These are phyloP conservation scores for Leptographium procerum DNA, from an alignment of 2,329 filamentous ascomycete genomes.

Conservation along the genomic window DNA sequence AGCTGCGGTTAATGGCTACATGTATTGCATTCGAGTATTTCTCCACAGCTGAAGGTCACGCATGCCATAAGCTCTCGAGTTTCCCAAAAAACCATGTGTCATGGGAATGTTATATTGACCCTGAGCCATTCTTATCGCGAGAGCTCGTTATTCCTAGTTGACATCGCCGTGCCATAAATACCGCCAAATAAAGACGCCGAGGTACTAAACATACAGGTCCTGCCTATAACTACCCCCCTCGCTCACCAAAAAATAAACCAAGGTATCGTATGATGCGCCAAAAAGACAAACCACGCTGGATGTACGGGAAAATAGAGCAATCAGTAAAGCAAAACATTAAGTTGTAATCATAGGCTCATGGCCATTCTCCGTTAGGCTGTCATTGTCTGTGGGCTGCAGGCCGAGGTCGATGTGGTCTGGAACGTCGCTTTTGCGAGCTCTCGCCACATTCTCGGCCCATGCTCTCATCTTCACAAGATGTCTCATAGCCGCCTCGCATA, in stretches of 20 bases:
- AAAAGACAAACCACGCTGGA: background rate
- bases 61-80: too few relatives aligned
- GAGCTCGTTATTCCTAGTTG: background rate
- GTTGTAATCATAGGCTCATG: constrained; percentile 43
- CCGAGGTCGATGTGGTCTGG: constrained; percentile 30
- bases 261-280: background rate
- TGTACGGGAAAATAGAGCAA: background rate
- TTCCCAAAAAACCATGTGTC: too few relatives aligned
- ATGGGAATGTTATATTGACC: background rate
- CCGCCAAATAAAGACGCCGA: background rate
- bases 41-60: too few relatives aligned
- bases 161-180: background rate
- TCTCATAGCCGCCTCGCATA: constrained; percentile 70
- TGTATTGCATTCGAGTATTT: too few relatives aligned
- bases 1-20: too few relatives aligned
- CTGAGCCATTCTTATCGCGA: background rate
- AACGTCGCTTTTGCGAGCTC: constrained; percentile 28
- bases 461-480: constrained; percentile 70
- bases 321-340: constrained; percentile 16
- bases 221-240: background rate
- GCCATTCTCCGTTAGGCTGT: constrained; percentile 25
- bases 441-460: constrained; percentile 66
- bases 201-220: background rate
- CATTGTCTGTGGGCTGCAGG: constrained; percentile 24
- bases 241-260: background rate